Evolutionary conservation across 1,284 basidiomycete species (phyloP), one percentile per base, ranked within the genome.

Genomic region (Melanopsichium pennsylvanicum): DNA sequence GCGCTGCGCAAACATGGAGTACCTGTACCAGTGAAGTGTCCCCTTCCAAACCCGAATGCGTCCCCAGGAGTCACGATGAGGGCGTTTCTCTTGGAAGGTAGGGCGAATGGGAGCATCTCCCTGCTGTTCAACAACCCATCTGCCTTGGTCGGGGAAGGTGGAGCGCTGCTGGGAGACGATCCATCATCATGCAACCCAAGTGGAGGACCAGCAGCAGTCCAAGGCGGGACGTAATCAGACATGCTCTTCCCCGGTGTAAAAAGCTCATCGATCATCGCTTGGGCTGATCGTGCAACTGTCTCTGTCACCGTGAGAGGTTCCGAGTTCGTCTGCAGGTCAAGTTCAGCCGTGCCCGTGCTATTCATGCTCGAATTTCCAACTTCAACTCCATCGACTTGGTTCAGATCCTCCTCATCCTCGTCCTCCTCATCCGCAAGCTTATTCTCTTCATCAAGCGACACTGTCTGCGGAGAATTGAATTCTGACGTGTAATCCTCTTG

Each of bases 71-170:
- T 72, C 31, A 91, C 92, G 16, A 89, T 86, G 12, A 97, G 85
- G 76, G 90, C 85, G 22, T 86, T 86, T 25, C 89, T 88, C 72
- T 91, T 87, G 4, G 87, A 87, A 4, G 93, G 93, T 39, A 96
- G 86, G 15, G 88, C 84, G 43, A 97, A 85, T 0, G 92, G 92
- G 12, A 97, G 86, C 92, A 97, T 97, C 80, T 91, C 87, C 57
- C 93, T 86, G 19, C 90, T 92, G 81, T 97, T 93, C 54, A 96
- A 83, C 48, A 60, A 18, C 2, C 58, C 52, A 26, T 58, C 56
- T 2, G 26, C 45, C 41, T 64, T 63, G 1, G 64, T 33, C 5
- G 62, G 56, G 4, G 56, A 59, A 4, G 64, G 54, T 6, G 61
- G 63, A 5, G 36, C 63, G 6, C 48, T 56, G 11, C 38, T 33